phyloP scores from a whole-genome alignment of 2,329 filamentous ascomycete genomes.

The Gnomoniopsis sp. region DNA sequence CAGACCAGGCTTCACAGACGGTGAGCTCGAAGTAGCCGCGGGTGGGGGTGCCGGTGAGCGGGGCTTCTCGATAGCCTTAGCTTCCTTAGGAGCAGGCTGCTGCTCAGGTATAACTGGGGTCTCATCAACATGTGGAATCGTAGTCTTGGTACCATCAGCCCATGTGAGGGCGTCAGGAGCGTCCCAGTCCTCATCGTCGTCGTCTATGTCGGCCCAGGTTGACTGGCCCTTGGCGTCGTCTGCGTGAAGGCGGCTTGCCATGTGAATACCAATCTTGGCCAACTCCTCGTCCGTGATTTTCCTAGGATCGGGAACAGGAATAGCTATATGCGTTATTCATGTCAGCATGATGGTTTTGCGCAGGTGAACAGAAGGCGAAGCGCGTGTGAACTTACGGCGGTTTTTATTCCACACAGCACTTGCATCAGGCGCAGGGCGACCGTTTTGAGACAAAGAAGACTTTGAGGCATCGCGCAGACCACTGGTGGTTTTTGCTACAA shows the following conservation, averaged over 20 bases:
- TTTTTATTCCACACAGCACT: conserved; percentile 88
- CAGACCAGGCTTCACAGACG: conserved; percentile 41
- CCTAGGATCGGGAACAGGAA: conserved; percentile 67
- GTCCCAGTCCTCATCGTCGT: conserved; percentile 87
- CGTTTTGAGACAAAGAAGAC: conserved; percentile 33
- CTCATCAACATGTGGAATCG: conserved; percentile 62
- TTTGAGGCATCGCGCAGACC: conserved; percentile 51
- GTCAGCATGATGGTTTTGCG: not conserved
- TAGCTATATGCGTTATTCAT: conserved; percentile 40
- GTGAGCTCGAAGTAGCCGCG: conserved; percentile 31
- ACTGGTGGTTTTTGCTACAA: conserved; percentile 72
- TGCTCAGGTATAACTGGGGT: conserved; percentile 19
- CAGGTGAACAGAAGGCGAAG: not conserved
- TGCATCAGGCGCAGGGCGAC: conserved; percentile 61
- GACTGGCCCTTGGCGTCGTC: conserved; percentile 72
- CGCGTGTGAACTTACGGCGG: conserved; percentile 55
- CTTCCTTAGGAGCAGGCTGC: conserved; percentile 22
- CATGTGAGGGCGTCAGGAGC: conserved; percentile 81
- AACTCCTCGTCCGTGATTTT: conserved; percentile 85
- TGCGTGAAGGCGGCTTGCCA: conserved; percentile 73
- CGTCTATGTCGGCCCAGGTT: conserved; percentile 73
- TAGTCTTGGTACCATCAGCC: conserved; percentile 84
- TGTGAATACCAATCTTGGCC: conserved; percentile 81
- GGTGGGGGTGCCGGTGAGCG: conserved; percentile 30
- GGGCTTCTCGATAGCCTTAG: conserved; percentile 37